Conservation (phyloP, 768 basidiomycete species). For the Phylloporus sp. region DNA sequence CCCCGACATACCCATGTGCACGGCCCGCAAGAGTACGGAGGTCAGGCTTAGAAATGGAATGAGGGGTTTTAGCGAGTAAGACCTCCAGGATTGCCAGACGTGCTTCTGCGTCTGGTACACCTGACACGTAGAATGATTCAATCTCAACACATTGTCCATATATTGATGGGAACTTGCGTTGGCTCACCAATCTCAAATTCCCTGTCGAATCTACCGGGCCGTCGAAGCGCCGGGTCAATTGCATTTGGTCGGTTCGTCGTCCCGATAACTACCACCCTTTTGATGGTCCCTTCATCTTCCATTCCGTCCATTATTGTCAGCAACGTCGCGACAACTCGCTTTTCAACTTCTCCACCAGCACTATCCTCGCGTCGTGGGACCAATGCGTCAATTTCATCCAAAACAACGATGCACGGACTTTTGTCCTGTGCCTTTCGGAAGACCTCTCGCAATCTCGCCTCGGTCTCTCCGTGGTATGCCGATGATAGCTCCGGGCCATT, state of each 20-base stretch:
- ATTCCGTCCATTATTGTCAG: slow-evolving; percentile 95
- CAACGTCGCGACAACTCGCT: slow-evolving; percentile 91
- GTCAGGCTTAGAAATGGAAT: slow-evolving; percentile 57
- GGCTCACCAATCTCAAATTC: slow-evolving; percentile 89
- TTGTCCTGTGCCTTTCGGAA: slow-evolving; percentile 79
- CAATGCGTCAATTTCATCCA: slow-evolving; percentile 95
- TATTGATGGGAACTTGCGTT: background rate
- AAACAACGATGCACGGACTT: slow-evolving; percentile 88
- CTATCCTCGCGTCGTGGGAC: slow-evolving; percentile 88
- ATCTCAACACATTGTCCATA: background rate
- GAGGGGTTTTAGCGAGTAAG: slow-evolving; percentile 75
- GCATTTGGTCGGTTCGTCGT: slow-evolving; percentile 96
- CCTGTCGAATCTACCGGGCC: slow-evolving; percentile 89
- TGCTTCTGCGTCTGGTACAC: slow-evolving; percentile 84
- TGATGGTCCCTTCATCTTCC: slow-evolving; percentile 42
- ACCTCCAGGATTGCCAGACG: slow-evolving; percentile 86
- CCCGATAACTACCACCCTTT: slow-evolving; percentile 87
- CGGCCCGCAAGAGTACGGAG: slow-evolving; percentile 65
- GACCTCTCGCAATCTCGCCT: slow-evolving; percentile 83
- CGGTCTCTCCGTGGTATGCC: slow-evolving; percentile 97
- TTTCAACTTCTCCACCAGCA: slow-evolving; percentile 92
- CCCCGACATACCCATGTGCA: slow-evolving; percentile 96
- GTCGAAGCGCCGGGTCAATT: slow-evolving; percentile 86
- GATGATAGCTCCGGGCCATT: slow-evolving; percentile 95
- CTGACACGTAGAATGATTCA: slow-evolving; percentile 36